Base-by-base conservation (phyloP, 345 rosid species). In the Camelina hispida region DNA sequence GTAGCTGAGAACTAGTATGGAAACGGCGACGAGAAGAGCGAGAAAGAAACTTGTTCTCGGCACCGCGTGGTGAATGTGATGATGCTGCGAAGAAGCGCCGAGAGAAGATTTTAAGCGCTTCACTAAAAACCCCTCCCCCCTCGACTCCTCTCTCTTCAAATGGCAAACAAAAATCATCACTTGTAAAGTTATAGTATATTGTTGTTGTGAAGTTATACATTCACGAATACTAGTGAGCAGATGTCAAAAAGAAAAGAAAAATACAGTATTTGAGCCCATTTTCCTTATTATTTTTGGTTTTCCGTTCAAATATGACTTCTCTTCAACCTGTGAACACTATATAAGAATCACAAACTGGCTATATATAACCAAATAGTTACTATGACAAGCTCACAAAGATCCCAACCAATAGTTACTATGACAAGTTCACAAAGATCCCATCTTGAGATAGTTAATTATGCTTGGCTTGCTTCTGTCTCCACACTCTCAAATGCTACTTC, bases 391-490 rank as follows among this genome's bases (percentile, higher is more conserved):
- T 28, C 30, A 28, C 30, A 28, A 28, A 28, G 5, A 28, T 28
- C 30, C 30, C 5, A 25, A 78, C 57, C 68, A 46, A 47, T 63
- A 50, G 54, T 50, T 9, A 62, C 75, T 65, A 58, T 59, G 20
- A 60, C 42, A 69, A 6, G 64, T 66, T 69, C 66, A 23, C 66
- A 54, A 25, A 47, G 42, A 30, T 68, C 60, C 10, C 66, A 6
- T 47, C 65, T 62, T 20, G 22, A 25, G 3, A 46, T 15, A 25
- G 16, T 70, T 70, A 70, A n/a, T n/a, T n/a, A n/a, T 47, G 61
- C 80, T 77, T 78, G 80, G 66, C 81, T 72, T 6, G 81, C 73
- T 73, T 79, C 9, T 46, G 50, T 46, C 18, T 46, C 50, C 9
- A 46, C 50, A 46, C 50, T 46, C 74, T 78, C 82, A 54, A 74